phyloP scores from a whole-genome alignment of 148 eudicot species.

The Hydrangea macrophylla region DNA sequence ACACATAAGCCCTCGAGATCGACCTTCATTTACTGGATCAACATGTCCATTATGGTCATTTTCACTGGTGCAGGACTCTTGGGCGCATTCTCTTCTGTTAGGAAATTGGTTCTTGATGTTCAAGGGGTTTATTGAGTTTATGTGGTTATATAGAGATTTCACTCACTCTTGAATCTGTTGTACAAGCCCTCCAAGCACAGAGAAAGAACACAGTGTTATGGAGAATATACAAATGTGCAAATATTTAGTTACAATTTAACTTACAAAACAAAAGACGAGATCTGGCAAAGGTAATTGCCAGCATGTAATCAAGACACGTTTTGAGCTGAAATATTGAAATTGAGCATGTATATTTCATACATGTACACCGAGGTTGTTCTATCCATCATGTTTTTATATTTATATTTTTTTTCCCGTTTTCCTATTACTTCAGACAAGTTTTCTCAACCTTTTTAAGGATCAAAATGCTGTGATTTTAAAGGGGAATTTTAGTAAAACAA shows the following conservation, averaged over 20 bases:
- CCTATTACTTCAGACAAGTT: too few relatives aligned
- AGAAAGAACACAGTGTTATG: background rate
- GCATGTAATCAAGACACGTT: background rate
- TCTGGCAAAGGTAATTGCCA: too few relatives aligned
- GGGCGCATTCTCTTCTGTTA: slow-evolving; percentile 72
- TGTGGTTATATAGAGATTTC: background rate
- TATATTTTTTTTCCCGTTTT: too few relatives aligned
- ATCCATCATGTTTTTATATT: too few relatives aligned
- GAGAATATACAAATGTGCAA: background rate
- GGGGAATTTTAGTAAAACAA: too few relatives aligned
- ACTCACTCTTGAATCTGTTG: background rate
- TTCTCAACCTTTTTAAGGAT: too few relatives aligned
- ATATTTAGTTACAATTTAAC: background rate
- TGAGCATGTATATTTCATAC: too few relatives aligned
- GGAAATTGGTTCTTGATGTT: slow-evolving; percentile 76
- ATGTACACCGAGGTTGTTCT: background rate
- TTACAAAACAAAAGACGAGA: too few relatives aligned
- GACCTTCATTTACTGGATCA: slow-evolving; percentile 50
- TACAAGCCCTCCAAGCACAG: too few relatives aligned
- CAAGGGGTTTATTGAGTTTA: slow-evolving; percentile 48
- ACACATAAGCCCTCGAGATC: slow-evolving; percentile 57
- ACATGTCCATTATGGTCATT: slow-evolving; percentile 49
- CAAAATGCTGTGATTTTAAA: too few relatives aligned
- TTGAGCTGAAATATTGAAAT: background rate
- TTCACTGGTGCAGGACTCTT: slow-evolving; percentile 72